These are phyloP conservation scores for Aristolochia contorta DNA, from an alignment of 164 flowering plant genomes.

Conservation along the genomic window DNA sequence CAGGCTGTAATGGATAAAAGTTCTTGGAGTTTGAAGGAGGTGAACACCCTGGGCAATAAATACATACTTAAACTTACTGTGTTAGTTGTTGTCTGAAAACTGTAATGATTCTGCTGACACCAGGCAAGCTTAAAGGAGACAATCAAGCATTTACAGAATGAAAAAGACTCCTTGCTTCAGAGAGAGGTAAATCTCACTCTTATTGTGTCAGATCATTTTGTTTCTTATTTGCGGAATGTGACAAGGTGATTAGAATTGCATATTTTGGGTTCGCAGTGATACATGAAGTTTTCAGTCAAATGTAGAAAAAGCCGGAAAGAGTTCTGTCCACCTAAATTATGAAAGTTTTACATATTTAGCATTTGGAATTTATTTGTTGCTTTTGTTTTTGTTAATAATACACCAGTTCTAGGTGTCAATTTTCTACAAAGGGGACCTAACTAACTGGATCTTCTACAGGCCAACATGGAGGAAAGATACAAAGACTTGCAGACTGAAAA, in stretches of 20 bases:
- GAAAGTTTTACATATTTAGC: background rate
- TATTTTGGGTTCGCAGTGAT: background rate
- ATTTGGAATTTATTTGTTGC: background rate
- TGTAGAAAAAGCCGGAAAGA: background rate
- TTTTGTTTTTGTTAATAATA: background rate
- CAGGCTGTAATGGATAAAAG: conserved; percentile 5
- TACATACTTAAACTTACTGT: conserved; percentile 1
- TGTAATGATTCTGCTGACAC: conserved; percentile 7
- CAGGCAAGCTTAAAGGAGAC: conserved; percentile 32
- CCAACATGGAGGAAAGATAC: conserved; percentile 24
- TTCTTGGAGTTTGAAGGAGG: conserved; percentile 20
- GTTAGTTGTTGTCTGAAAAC: background rate
- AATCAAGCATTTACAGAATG: conserved; percentile 24
- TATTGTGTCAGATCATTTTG: background rate
- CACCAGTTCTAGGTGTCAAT: background rate
- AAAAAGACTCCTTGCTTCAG: conserved; percentile 24
- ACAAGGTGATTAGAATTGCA: background rate
- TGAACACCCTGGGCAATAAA: conserved; percentile 1
- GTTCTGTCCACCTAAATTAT: background rate
- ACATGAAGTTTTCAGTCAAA: background rate
- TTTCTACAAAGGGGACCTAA: no score
- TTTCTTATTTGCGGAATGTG: background rate
- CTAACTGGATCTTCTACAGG: no score
- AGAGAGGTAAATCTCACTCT: conserved; percentile 25
- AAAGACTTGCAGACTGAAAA: conserved; percentile 24